Evolutionary conservation across 768 basidiomycete species (phyloP), one percentile per base, ranked within the genome.

Genomic region (Peribolospora baueri): DNA sequence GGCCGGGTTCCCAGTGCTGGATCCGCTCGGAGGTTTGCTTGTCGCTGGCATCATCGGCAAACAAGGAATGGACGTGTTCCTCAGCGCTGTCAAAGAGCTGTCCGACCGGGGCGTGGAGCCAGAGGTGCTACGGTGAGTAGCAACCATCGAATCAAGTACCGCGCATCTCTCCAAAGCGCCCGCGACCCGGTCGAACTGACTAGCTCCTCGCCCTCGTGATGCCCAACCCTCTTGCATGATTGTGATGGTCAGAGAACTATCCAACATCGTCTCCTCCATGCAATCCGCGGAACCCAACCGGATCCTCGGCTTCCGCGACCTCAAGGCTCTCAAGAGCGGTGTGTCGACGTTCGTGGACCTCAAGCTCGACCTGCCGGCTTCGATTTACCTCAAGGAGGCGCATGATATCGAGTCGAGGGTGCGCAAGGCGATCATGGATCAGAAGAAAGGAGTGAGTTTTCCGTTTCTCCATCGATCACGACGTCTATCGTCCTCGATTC

Each of bases 311-410:
- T 55, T 62, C 56, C 57, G 56, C 3, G 49, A 76, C 56, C 63
- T 88, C 55, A 78, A 82, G 46, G 82, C 84, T 46, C 78, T 79
- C 61, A 77, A 81, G 41, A 76, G 81, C 7, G 82, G 87, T 40
- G 84, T 87, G 7, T 67, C 81, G 57, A 76, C 90, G 57, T 80
- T 78, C 54, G 80, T 95, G 5, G 85, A 95, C 67, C 70, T 95
- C 52, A 76, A 74, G 4, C 82, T 80, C 40, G 74, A 77, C 42
- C 82, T 97, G 0, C 74, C 80, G 11, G 68, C 69, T 5, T 54
- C 56, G 2, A 68, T 79, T 63, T 78, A 76, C 5, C 75, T 86
- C 9, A 64, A 66, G 11, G 75, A 80, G 14, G 72, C 76, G 3
- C 74, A 74, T 50, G 63, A 66, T 36, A 67, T 91, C 25, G 82